Conservation (phyloP, 2,329 filamentous ascomycete species). For the Monosporascus sp. region DNA sequence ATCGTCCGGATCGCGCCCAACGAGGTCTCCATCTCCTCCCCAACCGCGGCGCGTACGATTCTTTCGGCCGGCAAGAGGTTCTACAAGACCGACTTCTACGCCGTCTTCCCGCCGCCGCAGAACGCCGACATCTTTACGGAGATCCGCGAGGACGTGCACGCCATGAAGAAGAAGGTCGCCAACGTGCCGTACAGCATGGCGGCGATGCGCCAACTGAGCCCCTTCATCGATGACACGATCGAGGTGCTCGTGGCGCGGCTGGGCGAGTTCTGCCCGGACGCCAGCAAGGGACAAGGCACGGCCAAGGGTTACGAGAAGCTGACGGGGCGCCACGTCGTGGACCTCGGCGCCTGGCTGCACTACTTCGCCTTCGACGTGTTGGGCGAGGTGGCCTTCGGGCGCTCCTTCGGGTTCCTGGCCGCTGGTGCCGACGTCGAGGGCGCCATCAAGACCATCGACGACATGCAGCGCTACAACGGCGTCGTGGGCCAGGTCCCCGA, state of each 20-base stretch:
- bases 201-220: conserved; percentile 45
- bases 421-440: conserved; percentile 44
- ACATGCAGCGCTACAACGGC: conserved; percentile 47
- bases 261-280: conserved; percentile 30
- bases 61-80: conserved; percentile 46
- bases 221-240: conserved; percentile 47
- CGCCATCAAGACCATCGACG: conserved; percentile 48
- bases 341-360: conserved; percentile 43
- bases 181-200: conserved; percentile 49
- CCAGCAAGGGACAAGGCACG: not conserved
- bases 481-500: conserved; percentile 47
- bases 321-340: conserved; percentile 23
- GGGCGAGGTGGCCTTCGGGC: conserved; percentile 46
- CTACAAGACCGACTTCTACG: conserved; percentile 48
- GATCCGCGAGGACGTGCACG: conserved; percentile 47
- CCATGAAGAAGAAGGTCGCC: conserved; percentile 48
- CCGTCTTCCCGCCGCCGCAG: conserved; percentile 49
- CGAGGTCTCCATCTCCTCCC: conserved; percentile 42
- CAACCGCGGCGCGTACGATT: conserved; percentile 38
- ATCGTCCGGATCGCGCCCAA: conserved; percentile 45
- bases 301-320: not conserved
- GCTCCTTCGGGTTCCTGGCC: conserved; percentile 47
- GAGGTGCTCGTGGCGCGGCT: conserved; percentile 39
- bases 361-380: conserved; percentile 44
- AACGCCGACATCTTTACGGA: conserved; percentile 56